A percentile compares a stretch with the other conserved stretches of the same genome.
Evolutionary conservation across 768 basidiomycete species (phyloP).

Genomic region (Phaeolepiota aurea): DNA sequence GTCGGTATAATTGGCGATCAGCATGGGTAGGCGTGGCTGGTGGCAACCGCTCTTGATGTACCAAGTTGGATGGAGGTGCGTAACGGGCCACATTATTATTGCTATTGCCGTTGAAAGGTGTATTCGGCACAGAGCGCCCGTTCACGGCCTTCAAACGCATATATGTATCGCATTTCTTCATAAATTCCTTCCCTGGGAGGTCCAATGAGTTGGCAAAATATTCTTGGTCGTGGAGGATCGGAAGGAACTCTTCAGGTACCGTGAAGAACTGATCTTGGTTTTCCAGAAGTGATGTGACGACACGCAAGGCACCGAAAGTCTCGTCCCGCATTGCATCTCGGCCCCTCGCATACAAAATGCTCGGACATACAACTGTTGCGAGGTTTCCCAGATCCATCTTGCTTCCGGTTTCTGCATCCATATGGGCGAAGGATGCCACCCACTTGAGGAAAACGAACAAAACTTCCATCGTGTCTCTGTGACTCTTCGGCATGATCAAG

Average conservation of each 20-base stretch:
- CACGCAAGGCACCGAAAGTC: slow-evolving; percentile 83
- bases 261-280: slow-evolving; percentile 93
- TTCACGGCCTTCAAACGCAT: slow-evolving; percentile 61
- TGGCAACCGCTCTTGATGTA: slow-evolving; percentile 38
- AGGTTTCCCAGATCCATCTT: slow-evolving; percentile 97
- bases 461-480: slow-evolving; percentile 97
- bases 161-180: slow-evolving; percentile 94
- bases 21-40: slow-evolving; percentile 29
- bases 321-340: slow-evolving; percentile 86
- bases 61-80: slow-evolving; percentile 22
- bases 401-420: slow-evolving; percentile 94
- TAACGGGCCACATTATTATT: slow-evolving; percentile 33
- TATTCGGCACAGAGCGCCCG: slow-evolving; percentile 37
- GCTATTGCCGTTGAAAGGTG: slow-evolving; percentile 24
- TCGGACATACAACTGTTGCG: slow-evolving; percentile 97
- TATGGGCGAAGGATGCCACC: slow-evolving; percentile 98
- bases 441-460: slow-evolving; percentile 98
- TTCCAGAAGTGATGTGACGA: slow-evolving; percentile 81
- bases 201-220: slow-evolving; percentile 86
- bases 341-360: slow-evolving; percentile 86
- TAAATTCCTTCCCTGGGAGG: slow-evolving; percentile 87
- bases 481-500: slow-evolving; percentile 81
- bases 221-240: slow-evolving; percentile 86
- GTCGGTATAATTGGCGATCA: slow-evolving; percentile 26
- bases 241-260: slow-evolving; percentile 85